A percentile compares a stretch with the other conserved stretches of the same genome.
These are phyloP conservation scores for Trichoderma erinaceum DNA, from an alignment of 495 filamentous ascomycete genomes.

Conservation along the genomic window DNA sequence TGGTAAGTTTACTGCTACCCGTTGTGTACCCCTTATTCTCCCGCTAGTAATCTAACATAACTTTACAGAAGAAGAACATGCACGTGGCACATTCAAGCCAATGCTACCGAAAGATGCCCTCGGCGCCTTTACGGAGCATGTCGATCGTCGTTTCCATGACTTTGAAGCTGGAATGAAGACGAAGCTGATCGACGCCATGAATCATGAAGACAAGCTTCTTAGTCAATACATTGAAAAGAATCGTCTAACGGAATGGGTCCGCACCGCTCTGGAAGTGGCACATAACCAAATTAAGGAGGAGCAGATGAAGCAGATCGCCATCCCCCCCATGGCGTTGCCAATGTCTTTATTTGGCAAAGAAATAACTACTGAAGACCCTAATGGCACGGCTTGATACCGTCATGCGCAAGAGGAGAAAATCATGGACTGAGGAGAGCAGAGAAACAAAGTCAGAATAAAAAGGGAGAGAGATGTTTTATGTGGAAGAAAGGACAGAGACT, in stretches of 20 bases:
- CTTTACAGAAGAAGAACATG: slow-evolving; percentile 23
- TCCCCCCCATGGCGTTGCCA: background rate
- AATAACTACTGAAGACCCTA: background rate
- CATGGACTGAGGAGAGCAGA: background rate
- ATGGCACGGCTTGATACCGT: background rate
- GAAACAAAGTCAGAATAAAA: too few species aligned
- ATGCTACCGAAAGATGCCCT: slow-evolving; percentile 45
- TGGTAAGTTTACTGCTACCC: slow-evolving; percentile 31
- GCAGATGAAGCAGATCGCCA: background rate
- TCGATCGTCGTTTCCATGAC: slow-evolving; percentile 48
- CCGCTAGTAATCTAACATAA: slow-evolving; percentile 17
- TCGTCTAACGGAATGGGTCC: slow-evolving; percentile 54
- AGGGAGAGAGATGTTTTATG: background rate
- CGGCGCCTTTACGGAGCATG: slow-evolving; percentile 45
- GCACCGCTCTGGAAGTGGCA: slow-evolving; percentile 25
- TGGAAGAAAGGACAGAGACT: background rate
- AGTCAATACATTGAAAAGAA: slow-evolving; percentile 49
- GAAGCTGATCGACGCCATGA: slow-evolving; percentile 48
- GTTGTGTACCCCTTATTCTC: background rate
- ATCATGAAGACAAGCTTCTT: slow-evolving; percentile 49
- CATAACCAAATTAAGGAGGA: background rate
- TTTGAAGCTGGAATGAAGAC: slow-evolving; percentile 42
- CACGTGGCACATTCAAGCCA: slow-evolving; percentile 32
- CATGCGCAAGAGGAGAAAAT: background rate
- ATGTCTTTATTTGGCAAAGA: background rate